These are phyloP conservation scores for Ogataea naganishii DNA, from an alignment of 805 yeast genomes.

Conservation along the genomic window DNA sequence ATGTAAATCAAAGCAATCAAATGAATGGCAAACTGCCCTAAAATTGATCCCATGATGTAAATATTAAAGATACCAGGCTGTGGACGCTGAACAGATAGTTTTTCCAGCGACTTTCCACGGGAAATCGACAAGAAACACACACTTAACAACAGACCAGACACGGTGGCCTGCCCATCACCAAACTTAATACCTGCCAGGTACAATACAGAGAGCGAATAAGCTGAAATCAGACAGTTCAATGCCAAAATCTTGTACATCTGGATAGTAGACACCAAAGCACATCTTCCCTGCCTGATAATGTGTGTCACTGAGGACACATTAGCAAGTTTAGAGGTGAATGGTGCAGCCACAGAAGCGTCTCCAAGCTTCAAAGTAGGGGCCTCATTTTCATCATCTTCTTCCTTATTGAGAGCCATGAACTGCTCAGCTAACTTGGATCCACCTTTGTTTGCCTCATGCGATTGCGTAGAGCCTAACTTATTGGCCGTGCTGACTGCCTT, in stretches of 20 bases:
- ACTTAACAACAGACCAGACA: slow-evolving; percentile 84
- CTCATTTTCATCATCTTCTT: slow-evolving; percentile 57
- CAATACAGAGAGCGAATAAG: slow-evolving; percentile 88
- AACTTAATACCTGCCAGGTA: slow-evolving; percentile 96
- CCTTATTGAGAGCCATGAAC: slow-evolving; percentile 45
- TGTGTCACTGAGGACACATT: slow-evolving; percentile 89
- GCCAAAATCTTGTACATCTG: slow-evolving; percentile 99
- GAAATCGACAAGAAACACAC: slow-evolving; percentile 94
- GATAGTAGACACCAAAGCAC: slow-evolving; percentile 93
- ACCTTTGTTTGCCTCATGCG: slow-evolving; percentile 26
- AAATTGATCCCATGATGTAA: slow-evolving; percentile 95
- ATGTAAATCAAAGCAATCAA: slow-evolving; percentile 74
- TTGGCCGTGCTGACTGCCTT: slow-evolving; percentile 48
- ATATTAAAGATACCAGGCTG: slow-evolving; percentile 94
- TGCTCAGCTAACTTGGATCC: slow-evolving; percentile 51
- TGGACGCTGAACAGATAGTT: slow-evolving; percentile 88
- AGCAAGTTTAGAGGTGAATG: slow-evolving; percentile 90
- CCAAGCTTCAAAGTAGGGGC: slow-evolving; percentile 93
- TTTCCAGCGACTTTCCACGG: slow-evolving; percentile 84
- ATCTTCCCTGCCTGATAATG: slow-evolving; percentile 95
- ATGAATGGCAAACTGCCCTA: slow-evolving; percentile 95
- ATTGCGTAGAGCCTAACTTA: slow-evolving; percentile 16
- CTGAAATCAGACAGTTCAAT: slow-evolving; percentile 91
- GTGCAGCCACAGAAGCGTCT: slow-evolving; percentile 99
- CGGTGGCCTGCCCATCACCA: slow-evolving; percentile 97